phyloP scores from a whole-genome alignment of 768 basidiomycete species.

The Mycena filopes region DNA sequence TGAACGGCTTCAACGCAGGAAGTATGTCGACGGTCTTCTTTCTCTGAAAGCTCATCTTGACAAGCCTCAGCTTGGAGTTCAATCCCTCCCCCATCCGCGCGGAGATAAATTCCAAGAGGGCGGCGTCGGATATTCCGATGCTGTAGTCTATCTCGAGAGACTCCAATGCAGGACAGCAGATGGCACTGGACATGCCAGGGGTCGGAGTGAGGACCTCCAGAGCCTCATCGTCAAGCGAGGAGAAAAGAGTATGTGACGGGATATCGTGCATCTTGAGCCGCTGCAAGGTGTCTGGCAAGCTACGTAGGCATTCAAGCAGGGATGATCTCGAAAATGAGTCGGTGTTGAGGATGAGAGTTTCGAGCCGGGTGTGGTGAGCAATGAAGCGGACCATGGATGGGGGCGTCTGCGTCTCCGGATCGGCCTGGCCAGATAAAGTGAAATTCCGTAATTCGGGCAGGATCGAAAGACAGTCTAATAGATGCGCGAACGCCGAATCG shows the following conservation, averaged over 20 bases:
- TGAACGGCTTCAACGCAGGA: neutral
- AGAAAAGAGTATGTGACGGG: no score
- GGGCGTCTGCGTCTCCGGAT: no score
- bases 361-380: no score
- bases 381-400: no score
- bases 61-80: neutral
- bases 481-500: no score
- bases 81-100: neutral
- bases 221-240: no score
- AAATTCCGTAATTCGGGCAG: no score
- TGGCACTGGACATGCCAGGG: no score
- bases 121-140: neutral
- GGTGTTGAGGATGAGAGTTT: neutral
- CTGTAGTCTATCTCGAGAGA: neutral
- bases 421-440: no score
- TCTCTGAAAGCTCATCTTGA: neutral
- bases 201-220: no score
- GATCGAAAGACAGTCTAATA: no score
- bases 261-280: no score
- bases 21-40: neutral
- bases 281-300: neutral
- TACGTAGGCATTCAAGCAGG: neutral
- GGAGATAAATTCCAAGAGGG: neutral
- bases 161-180: neutral
- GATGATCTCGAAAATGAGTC: neutral